Evolutionary conservation across 768 basidiomycete genomes (phyloP), one percentile per base, ranked within the genome.

Genomic region (Trametopsis cervina): DNA sequence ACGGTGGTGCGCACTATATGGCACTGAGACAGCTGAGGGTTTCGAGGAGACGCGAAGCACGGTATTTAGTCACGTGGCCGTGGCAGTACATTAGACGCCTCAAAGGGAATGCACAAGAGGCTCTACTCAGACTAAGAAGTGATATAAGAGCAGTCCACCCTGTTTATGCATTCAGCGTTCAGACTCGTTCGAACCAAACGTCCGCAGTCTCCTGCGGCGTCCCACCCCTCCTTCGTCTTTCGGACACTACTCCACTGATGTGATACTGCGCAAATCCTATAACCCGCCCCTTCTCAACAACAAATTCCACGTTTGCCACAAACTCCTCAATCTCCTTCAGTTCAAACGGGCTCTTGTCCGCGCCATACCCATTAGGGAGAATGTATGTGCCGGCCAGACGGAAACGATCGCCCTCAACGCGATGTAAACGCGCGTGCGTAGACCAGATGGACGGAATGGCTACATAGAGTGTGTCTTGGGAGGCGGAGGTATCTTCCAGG

Each of bases 311-410:
- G 4, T 9, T 2, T n/a, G 22, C 36, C 4, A 13, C 20, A 6
- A 5, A 11, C 3, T 40, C 46, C 25, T 17, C 35, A 15, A 13
- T 45, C 25, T 40, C 46, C 4, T 47, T 23, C 7, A 15, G 7
- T 23, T 4, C 26, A 37, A 49, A 49, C 18, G 70, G 67, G 4
- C 57, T 66, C 21, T 26, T 42, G 39, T 72, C 63, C 18, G 50
- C 57, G 12, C 73, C 71, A 41, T 66, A 72, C 4, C 72, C 71
- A 0, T 63, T 21, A 0, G 69, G 65, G 52, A 66, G 72, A 2
- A 70, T 55, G 2, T 53, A 53, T 4, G 65, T 60, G 2, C 58
- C 43, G 10, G 46, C 20, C 4, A 63, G 26, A 0, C 38, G 38
- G 46, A 67, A 70, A 5, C 46, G 29, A 9, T 54, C 25, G 9